These are phyloP conservation scores for Chrysanthemum seticuspe DNA, from an alignment of 129 eudicot species.

Conservation along the genomic window DNA sequence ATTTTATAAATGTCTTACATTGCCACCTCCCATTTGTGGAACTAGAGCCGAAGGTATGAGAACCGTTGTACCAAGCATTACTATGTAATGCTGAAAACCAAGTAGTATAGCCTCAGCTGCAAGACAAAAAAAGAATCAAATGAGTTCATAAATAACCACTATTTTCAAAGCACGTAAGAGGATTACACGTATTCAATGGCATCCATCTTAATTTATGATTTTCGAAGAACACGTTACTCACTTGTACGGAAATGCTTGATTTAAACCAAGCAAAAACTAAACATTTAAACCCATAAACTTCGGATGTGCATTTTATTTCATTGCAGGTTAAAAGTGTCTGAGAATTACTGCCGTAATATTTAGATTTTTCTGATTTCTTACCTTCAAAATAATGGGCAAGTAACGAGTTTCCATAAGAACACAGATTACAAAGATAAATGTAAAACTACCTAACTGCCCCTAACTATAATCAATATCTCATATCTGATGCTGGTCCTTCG, in stretches of 20 bases:
- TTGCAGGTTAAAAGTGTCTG: not conserved
- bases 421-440: not conserved
- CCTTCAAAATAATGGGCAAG: too few relatives aligned
- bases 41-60: constrained; percentile 73
- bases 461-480: not conserved
- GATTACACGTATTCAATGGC: not conserved
- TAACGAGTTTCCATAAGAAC: not conserved
- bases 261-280: not conserved
- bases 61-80: constrained; percentile 74
- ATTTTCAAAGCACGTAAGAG: not conserved
- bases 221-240: not conserved
- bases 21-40: constrained; percentile 88
- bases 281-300: not conserved
- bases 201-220: not conserved
- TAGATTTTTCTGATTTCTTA: too few relatives aligned
- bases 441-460: not conserved
- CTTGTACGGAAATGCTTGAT: constrained; percentile 2
- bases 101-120: constrained; percentile 78
- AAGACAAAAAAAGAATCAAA: not conserved
- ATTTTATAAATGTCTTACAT: constrained; percentile 37
- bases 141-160: not conserved
- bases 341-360: too few relatives aligned
- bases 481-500: not conserved
- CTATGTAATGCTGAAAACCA: constrained; percentile 69
- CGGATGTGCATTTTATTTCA: not conserved